Conservation (phyloP, 108 stramenopile genomes). For the Mayamaea pseudoterrestris region DNA sequence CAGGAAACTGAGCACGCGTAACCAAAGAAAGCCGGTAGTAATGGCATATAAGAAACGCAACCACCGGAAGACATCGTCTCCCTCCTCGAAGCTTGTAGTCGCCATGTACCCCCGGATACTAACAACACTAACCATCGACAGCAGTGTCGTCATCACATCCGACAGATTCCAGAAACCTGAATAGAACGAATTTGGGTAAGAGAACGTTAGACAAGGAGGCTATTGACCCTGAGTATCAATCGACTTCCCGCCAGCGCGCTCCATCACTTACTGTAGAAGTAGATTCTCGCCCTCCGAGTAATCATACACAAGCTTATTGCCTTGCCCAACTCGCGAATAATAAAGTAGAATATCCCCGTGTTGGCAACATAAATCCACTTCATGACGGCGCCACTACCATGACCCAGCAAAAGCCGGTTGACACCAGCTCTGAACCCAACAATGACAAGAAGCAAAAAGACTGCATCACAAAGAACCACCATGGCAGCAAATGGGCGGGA, state of each 20-base stretch:
- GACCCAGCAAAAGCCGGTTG: slow-evolving; percentile 18
- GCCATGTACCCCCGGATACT: slow-evolving; percentile 26
- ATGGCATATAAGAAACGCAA: too few relatives aligned
- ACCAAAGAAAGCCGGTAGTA: slow-evolving; percentile 27
- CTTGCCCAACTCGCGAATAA: slow-evolving; percentile 50
- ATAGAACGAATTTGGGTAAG: too few relatives aligned
- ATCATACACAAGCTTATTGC: slow-evolving; percentile 23
- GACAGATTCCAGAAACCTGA: slow-evolving; percentile 56
- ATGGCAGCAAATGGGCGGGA: slow-evolving; percentile 35
- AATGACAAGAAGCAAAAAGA: slow-evolving; percentile 29
- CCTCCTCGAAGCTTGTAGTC: slow-evolving; percentile 10
- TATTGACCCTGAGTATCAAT: too few relatives aligned
- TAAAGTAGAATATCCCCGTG: slow-evolving; percentile 43
- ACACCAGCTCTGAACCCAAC: slow-evolving; percentile 28
- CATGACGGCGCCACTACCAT: slow-evolving; percentile 12
- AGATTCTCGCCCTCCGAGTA: slow-evolving; percentile 21
- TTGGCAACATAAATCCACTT: slow-evolving; percentile 41
- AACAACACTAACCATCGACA: slow-evolving; percentile 26
- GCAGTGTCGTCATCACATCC: slow-evolving; percentile 26
- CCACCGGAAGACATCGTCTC: slow-evolving; percentile 12
- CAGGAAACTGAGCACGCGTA: slow-evolving; percentile 25
- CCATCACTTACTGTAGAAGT: too few relatives aligned
- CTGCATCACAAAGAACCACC: slow-evolving; percentile 33
- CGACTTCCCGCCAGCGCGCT: too few relatives aligned
- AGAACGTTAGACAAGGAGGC: too few relatives aligned